Evolutionary conservation across 495 filamentous ascomycete species (phyloP).

Genomic region (Tuber brumale): DNA sequence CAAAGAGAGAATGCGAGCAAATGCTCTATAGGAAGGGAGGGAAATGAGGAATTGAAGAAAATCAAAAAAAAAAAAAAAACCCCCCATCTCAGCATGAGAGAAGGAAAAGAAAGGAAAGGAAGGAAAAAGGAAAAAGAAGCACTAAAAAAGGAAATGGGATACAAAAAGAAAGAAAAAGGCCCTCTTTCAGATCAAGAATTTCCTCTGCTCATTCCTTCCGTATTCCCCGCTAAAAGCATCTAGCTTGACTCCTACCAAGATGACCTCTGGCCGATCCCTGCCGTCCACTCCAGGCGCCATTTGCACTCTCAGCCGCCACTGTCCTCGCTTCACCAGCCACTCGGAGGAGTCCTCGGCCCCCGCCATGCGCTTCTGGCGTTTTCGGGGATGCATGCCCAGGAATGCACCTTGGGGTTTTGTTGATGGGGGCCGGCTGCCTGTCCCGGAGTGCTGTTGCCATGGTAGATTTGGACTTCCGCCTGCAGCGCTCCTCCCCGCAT

Average conservation of each 20-base stretch:
- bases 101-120: constrained; percentile 1
- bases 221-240: constrained; percentile 65
- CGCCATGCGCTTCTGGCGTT: constrained; percentile 50
- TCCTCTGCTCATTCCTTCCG: constrained; percentile 60
- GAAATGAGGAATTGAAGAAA: not conserved
- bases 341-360: constrained; percentile 45
- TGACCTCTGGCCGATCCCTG: constrained; percentile 52
- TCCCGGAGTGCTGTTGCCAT: constrained; percentile 15
- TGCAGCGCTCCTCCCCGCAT: constrained; percentile 32
- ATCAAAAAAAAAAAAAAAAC: not conserved
- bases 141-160: not conserved
- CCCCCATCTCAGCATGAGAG: not conserved
- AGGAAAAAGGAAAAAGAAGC: not conserved
- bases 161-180: constrained; percentile 4
- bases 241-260: constrained; percentile 72
- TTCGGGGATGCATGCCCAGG: constrained; percentile 33
- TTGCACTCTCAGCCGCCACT: constrained; percentile 74
- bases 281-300: constrained; percentile 43
- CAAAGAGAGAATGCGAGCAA: constrained; percentile 4
- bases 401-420: constrained; percentile 17
- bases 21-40: constrained; percentile 2
- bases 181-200: constrained; percentile 53
- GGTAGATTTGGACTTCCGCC: constrained; percentile 23
- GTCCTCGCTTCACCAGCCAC: constrained; percentile 71
- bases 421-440: constrained; percentile 10